Base-by-base conservation (phyloP, 2,329 filamentous ascomycete species). In the Pseudogymnoascus sp. region DNA sequence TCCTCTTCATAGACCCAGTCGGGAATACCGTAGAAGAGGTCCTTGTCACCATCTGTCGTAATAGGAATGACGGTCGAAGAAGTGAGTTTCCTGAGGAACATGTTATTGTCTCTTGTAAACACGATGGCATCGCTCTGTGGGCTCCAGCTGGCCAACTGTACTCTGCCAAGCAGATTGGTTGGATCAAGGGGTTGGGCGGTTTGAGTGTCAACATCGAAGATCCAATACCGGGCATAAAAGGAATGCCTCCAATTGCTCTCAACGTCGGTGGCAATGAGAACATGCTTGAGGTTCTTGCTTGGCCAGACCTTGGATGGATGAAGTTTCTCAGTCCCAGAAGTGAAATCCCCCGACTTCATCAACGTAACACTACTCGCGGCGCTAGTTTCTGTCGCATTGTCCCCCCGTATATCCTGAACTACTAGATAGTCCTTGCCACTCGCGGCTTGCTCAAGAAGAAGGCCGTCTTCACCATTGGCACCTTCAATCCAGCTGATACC, bases 1-100 rank as follows among this genome's bases (percentile, higher is more conserved):
- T 96, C 91, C 67, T 82, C 79, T 70, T 95, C 90, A 69, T 96
- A 96, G 0, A 97, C 94, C 94, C 94, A 99, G 73, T 99, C 95
- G 0, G 94, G 94, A 18, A 97, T 85, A 16, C 94, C 94, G 69
- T 99, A 97, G 74, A 99, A 99, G 63, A 94, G 84, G 67, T 97
- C 86, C 0, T 85, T 79, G 0, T 93, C 90, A 11, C 95, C 94
- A 70, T 99, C 93, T 60, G 79, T 84, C 1, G 94, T 97, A 67
- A 99, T 88, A 64, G 88, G 84, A 9, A 64, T 68, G 20, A 73
- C 69, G 6, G 60, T 70, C 6, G 62, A 47, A 1, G 69, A 69
- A 3, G 80, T 76, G 30, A 90, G 68, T 60, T 84, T 85, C 59
- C 94, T 86, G 47, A 97, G 76, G 71, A 85, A 97, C 68, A 99